Base-by-base conservation (phyloP, 805 yeast genomes). In the Babjeviella inositovora region DNA sequence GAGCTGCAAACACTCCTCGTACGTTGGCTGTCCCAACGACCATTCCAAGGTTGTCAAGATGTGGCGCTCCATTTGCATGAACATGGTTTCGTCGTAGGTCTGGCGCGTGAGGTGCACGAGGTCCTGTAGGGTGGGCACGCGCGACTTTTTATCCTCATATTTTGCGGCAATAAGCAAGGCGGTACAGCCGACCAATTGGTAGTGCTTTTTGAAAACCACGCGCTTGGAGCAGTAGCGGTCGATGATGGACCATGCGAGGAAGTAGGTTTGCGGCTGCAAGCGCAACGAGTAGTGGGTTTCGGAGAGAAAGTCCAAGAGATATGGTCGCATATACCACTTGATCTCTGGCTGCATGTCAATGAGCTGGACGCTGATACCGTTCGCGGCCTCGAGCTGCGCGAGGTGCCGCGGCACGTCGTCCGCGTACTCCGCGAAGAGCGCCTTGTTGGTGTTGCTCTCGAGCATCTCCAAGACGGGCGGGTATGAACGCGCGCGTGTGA, bases 271-370 rank as follows among this genome's bases (percentile, higher is more conserved):
- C 5, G 61, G 57, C 31, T 56, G 62, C 18, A 56, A 37, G 25
- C 46, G 51, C 35, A 56, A 56, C 22, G 50, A 45, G n/a, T 48
- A 35, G 31, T 56, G 63, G 17, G 55, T 43, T 33, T 56, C 63
- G n/a, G 56, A 37, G 21, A 56, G 32, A 29, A 53, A 56, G 31
- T 56, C 63, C 22, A 56, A 37, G 23, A 56, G 40, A 30, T 50
- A 56, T n/a, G 63, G 62, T 24, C 63, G 41, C 63, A 56, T 56
- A 34, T 53, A 56, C 63, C 63, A 56, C 37, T 56, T 60, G 24
- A 56, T 49, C 36, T 56, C 63, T 1, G 63, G 63, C 34, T 56
- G 63, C 19, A 56, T 35, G 24, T 56, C 63, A 19, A 56, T 55
- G 62, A 56, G 54, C 25, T 53, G 38, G 4, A 57, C 50, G 25